These are phyloP conservation scores for Citrullus colocynthis DNA, from an alignment of 306 rosid species.

Conservation along the genomic window DNA sequence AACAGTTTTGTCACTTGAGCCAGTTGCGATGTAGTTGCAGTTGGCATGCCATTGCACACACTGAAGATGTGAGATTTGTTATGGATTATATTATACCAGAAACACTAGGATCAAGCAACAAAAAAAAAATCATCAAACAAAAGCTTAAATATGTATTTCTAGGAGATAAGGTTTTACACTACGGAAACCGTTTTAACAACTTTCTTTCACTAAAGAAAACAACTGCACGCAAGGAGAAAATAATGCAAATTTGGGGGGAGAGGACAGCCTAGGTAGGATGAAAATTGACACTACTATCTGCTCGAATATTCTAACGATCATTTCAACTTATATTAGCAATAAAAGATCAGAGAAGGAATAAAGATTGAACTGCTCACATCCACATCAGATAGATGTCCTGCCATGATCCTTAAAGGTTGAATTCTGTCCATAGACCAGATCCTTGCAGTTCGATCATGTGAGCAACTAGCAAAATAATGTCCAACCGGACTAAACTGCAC, in stretches of 20 bases:
- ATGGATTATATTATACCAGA: background rate
- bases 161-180: background rate
- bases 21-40: constrained; percentile 98
- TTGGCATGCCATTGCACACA: constrained; percentile 98
- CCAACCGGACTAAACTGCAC: constrained; percentile 93
- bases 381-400: constrained; percentile 95
- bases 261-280: background rate
- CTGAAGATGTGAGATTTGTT: constrained; percentile 15
- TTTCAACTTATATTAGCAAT: background rate
- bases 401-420: constrained; percentile 89
- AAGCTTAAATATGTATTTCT: background rate
- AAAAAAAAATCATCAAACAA: background rate
- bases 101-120: background rate
- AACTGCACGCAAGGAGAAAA: background rate
- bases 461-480: constrained; percentile 90
- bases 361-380: constrained; percentile 55
- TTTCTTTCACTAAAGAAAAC: background rate
- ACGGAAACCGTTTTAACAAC: background rate
- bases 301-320: background rate
- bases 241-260: background rate
- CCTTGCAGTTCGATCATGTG: constrained; percentile 97
- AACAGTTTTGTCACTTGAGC: constrained; percentile 94
- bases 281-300: background rate
- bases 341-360: background rate
- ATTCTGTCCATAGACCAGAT: constrained; percentile 93